These are phyloP conservation scores for Elymus sibiricus DNA, from an alignment of 176 grass and related monocot species.

Conservation along the genomic window DNA sequence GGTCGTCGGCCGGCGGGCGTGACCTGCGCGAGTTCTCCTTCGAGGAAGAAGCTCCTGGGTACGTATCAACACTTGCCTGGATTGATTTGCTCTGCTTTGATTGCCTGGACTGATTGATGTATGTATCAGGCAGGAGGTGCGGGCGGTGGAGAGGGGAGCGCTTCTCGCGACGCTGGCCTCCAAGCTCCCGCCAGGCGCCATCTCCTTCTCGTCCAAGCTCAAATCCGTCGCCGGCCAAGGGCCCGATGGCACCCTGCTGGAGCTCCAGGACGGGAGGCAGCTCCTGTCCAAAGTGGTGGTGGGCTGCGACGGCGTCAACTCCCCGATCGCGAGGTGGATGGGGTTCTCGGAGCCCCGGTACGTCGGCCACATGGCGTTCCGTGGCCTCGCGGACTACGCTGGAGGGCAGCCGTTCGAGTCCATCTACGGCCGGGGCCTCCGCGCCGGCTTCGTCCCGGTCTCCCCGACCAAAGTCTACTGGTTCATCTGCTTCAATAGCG, in stretches of 20 bases:
- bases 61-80: background rate
- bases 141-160: constrained; percentile 68
- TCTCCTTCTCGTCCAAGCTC: constrained; percentile 77
- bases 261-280: constrained; percentile 64
- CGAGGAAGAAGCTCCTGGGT: constrained; percentile 86
- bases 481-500: constrained; percentile 92
- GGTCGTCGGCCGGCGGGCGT: constrained; percentile 59
- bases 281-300: constrained; percentile 70
- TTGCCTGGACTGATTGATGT: background rate
- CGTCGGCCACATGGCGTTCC: constrained; percentile 84
- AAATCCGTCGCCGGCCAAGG: constrained; percentile 56
- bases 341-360: constrained; percentile 78
- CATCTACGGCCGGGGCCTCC: constrained; percentile 76
- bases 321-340: constrained; percentile 88
- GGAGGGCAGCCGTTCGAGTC: constrained; percentile 61
- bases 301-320: constrained; percentile 82
- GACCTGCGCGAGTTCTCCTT: constrained; percentile 76
- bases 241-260: constrained; percentile 59
- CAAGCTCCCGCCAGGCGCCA: constrained; percentile 49
- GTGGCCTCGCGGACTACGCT: constrained; percentile 73
- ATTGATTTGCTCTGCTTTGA: background rate
- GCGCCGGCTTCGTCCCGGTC: constrained; percentile 88
- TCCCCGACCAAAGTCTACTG: constrained; percentile 85
- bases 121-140: constrained; percentile 65
- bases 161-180: constrained; percentile 78